These are phyloP conservation scores for Metrosideros polymorpha DNA, from an alignment of 441 rosid species.

Conservation along the genomic window DNA sequence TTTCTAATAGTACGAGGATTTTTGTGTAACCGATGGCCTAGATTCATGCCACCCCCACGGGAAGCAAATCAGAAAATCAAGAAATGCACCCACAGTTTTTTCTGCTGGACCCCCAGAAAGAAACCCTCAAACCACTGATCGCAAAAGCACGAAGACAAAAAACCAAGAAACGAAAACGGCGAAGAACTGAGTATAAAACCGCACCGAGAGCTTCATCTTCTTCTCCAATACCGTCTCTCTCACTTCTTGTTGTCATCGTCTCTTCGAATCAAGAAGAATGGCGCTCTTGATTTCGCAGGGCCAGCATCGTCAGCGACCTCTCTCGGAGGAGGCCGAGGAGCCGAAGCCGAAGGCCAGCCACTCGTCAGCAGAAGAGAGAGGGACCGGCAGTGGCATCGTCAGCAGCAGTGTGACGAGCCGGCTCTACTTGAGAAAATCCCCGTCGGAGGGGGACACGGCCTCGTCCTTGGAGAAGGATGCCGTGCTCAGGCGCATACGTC, in stretches of 20 bases:
- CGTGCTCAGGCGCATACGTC: constrained; percentile 44
- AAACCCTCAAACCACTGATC: not conserved
- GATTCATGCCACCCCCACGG: not conserved
- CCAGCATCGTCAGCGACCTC: constrained; percentile 6
- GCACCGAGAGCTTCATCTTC: not conserved
- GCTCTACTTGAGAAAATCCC: constrained; percentile 22
- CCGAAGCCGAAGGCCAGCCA: not conserved
- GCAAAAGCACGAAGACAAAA: not conserved
- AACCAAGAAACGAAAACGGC: not conserved
- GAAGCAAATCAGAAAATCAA: not conserved
- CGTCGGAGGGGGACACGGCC: constrained; percentile 15
- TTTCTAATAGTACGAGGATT: not conserved
- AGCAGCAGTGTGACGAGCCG: constrained; percentile 18
- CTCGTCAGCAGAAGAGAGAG: constrained; percentile 5
- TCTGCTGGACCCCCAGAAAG: not conserved
- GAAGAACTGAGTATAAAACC: not conserved
- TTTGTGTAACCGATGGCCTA: not conserved
- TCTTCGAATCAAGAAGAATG: constrained; percentile 8
- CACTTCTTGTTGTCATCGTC: not conserved
- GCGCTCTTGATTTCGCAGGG: constrained; percentile 25
- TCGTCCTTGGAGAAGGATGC: constrained; percentile 19
- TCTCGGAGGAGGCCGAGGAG: constrained; percentile 9
- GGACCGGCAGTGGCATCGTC: not conserved
- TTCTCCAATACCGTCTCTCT: not conserved
- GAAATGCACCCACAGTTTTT: not conserved